Percentiles rank a stretch among this genome's conserved stretches.
Conservation (phyloP, 2,329 filamentous ascomycete genomes). For the Talaromyces funiculosus region DNA sequence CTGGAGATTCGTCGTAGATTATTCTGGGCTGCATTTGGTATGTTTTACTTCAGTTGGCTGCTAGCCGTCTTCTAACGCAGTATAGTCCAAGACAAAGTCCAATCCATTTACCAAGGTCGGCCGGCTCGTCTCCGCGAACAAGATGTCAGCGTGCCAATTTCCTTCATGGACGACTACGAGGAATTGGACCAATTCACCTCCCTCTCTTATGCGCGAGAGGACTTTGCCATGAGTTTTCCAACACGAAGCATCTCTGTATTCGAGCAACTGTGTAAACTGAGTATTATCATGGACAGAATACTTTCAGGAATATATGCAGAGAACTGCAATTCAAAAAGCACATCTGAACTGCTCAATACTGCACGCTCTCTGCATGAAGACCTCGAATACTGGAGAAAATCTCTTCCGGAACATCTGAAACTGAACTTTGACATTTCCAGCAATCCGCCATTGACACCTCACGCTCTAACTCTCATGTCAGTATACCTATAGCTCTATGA, state of each 20-base stretch:
- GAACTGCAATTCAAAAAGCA: conserved; percentile 1
- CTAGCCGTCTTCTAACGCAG: neutral
- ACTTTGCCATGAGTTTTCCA: neutral
- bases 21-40: conserved; percentile 11
- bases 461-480: conserved; percentile 8
- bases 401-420: conserved; percentile 4
- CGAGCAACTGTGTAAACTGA: conserved; percentile 7
- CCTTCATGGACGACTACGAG: conserved; percentile 12
- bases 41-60: neutral
- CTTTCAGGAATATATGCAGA: conserved; percentile 7
- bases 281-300: conserved; percentile 11
- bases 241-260: conserved; percentile 11
- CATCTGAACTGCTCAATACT: neutral
- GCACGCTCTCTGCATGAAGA: conserved; percentile 2
- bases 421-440: neutral
- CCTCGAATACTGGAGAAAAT: neutral
- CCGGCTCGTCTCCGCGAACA: conserved; percentile 4
- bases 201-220: neutral
- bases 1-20: conserved; percentile 10
- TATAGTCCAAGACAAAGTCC: conserved; percentile 8
- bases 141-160: conserved; percentile 6
- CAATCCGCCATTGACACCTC: conserved; percentile 3
- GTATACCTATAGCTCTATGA: neutral
- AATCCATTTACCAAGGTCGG: conserved; percentile 10
- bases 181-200: conserved; percentile 10